Base-by-base conservation (phyloP, 2,329 filamentous ascomycete species). In the Fusarium incarnatum region DNA sequence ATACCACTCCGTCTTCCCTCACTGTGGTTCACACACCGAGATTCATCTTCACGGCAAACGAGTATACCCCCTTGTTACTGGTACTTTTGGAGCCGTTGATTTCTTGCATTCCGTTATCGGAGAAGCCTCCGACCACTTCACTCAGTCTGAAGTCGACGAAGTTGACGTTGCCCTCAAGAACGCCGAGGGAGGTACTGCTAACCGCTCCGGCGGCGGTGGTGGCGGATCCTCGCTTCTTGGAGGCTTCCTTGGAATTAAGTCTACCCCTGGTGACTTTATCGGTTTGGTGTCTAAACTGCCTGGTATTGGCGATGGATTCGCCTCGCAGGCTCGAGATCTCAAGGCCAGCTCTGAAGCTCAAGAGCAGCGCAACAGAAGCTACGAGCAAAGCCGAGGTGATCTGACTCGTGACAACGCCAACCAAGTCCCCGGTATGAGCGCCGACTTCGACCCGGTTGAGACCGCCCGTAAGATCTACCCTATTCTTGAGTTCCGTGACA, bases 401-500 rank as follows among this genome's bases (percentile, higher is more conserved):
- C 77, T 85, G 64, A 75, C 75, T 28, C 73, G 73, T n/a, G 83
- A 80, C 55, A 89, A 86, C 71, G 76, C 74, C 25, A 89, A 89
- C 68, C 81, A 88, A 16, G 88, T 94, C 12, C 92, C 91, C 22
- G 93, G 92, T 8, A 93, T 94, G 85, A 91, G 89, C 74, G 84
- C 88, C 16, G 84, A 87, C 76, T 93, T 97, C 64, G 94, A 98
- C 75, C 91, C 92, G 0, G 87, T 92, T 73, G 90, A 93, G 79
- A 91, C 91, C 1, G 87, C 91, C 16, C 84, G 86, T 41, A 90
- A 97, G 81, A 98, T 99, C 71, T 98, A 98, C 76, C 96, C 96
- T 1, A 97, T 99, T 64, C 87, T 99, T 0, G 88, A 93, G 64
- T 99, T 98, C 84, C 89, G 95, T 64, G 96, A 99, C 83, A 96